Base-by-base conservation (phyloP, 768 basidiomycete genomes). In the Amanita rimosa region DNA sequence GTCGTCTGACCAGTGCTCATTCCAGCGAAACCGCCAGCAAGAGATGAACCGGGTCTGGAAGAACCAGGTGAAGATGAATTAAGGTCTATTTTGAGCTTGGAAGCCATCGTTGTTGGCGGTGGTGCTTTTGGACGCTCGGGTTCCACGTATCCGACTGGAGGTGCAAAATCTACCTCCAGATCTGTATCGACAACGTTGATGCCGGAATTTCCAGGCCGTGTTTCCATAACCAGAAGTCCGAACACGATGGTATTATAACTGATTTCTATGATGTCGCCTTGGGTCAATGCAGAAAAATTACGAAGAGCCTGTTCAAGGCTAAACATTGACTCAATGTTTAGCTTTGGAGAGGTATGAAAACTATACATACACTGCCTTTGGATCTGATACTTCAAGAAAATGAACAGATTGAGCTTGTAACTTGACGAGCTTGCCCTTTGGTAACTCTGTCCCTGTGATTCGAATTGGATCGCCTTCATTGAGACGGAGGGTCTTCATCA, bases 261-360 rank as follows among this genome's bases (percentile, higher is more conserved):
- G 59, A 99, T 95, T 67, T 98, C 96, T 61, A 99, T 90, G 53
- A 96, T 95, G 60, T 99, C 96, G 38, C 93, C 93, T 58, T 93
- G 89, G 0, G 94, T 92, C 21, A 99, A 72, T 14, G 81, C 79
- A 24, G 92, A 81, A 65, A 94, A 99, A 63, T 95, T 91, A 40
- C 94, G 83, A 11, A 99, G 71, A 13, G 92, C 89, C 62, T 93
- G 87, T 66, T 99, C 96, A 33, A 99, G 81, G 2, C 94, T 98
- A 53, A n/a, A 9, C 13, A 19, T 19, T 14, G 10, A 5, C 31
- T 46, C 13, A 29, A 21, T 21, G 19, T 19, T n/a, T 41, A 31
- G 27, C 44, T n/a, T 19, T 17, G 50, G 14, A 22, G 48, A 43
- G 31, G 11, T 29, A 33, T 36, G 46, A 39, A 11, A 77, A 33